Evolutionary conservation across 352 stramenopile species (phyloP), one percentile per base, ranked within the genome.

Genomic region (Globisporangium sylvaticum): DNA sequence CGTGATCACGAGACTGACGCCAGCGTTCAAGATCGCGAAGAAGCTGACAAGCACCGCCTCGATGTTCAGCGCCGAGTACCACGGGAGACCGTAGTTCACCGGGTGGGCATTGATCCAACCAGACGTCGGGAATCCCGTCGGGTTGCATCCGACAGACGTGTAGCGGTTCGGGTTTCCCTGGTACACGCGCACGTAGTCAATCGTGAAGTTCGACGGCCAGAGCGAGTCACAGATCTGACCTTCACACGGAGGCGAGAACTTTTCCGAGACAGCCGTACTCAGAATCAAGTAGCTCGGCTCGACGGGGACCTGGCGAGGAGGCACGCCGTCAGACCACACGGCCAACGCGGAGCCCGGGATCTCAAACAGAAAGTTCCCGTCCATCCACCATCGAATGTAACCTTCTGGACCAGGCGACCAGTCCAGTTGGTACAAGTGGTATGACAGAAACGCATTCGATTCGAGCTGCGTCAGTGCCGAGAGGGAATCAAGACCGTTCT

Each of bases 211-310:
- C 15, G 87, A 91, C 4, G 89, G 89, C 88, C 88, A 96, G 22
- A 95, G 42, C 50, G 95, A 98, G 73, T 98, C 83, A 70, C 95
- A 98, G 70, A 97, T 98, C 68, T 98, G 76, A 27, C 88, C 86
- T 5, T 86, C 72, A 64, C 96, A 99, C 50, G 88, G 91, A 20
- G 94, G 90, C 25, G 96, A 96, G 71, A 96, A 96, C 56, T 98
- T 99, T 32, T 97, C 96, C 2, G 95, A 98, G 42, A 99, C 92
- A 9, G 97, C 97, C 2, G 94, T 98, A 83, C 98, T 99, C 53
- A 99, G 81, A 84, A 99, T 98, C 54, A 99, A 70, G 70, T 99
- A 99, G 34, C 89, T 98, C 2, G 97, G 97, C 77, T 99, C 97
- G 55, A 96, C 91, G 0, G 97, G 97, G 57, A 99, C 96, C 74